Evolutionary conservation across 169 alveolate genomes (phyloP).

Genomic region (Plasmodium inui): DNA sequence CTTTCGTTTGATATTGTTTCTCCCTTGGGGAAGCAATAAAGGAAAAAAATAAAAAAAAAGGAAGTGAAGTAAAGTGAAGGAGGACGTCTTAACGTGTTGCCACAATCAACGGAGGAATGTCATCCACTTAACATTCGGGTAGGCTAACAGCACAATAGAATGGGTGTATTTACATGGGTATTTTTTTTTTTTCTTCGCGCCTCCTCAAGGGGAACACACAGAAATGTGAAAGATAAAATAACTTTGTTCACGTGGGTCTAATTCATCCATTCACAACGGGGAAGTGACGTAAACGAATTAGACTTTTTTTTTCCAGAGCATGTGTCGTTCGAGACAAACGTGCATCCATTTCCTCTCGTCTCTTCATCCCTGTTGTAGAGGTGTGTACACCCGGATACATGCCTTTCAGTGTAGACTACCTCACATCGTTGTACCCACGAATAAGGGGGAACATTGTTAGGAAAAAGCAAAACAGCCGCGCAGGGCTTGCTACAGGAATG

Average conservation of each 20-base stretch:
- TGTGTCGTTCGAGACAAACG: neutral
- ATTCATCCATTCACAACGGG: neutral
- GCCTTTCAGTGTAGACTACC: neutral
- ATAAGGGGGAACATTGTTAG: neutral
- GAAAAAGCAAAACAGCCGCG: neutral
- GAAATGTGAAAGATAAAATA: neutral
- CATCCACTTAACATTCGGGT: neutral
- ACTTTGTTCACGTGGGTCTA: neutral
- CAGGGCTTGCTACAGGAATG: neutral
- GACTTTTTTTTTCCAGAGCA: neutral
- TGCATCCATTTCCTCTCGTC: neutral
- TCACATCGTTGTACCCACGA: neutral
- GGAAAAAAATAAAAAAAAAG: neutral
- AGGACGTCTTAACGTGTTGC: neutral
- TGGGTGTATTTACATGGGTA: neutral
- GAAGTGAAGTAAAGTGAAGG: neutral
- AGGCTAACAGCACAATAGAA: neutral
- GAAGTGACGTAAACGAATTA: neutral
- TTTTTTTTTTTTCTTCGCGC: neutral
- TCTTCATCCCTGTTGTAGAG: neutral
- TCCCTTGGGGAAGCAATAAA: neutral
- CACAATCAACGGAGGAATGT: neutral
- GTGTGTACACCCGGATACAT: neutral
- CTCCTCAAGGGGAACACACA: neutral
- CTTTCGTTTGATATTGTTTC: neutral